phyloP scores from a whole-genome alignment of 352 stramenopile species.

The Pythium volutum region DNA sequence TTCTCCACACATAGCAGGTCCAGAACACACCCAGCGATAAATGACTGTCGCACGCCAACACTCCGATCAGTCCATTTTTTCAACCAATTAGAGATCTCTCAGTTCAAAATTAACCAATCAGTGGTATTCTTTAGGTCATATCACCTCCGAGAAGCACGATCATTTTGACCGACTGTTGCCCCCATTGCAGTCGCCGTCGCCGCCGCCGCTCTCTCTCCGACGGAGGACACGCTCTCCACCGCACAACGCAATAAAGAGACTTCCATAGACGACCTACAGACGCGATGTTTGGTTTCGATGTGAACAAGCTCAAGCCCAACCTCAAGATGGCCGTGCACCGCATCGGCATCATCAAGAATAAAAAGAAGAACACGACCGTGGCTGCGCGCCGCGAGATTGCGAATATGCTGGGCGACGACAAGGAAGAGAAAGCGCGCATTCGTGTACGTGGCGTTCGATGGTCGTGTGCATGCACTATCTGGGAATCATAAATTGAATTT shows the following conservation, averaged over 20 bases:
- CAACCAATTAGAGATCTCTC: conserved; percentile 6
- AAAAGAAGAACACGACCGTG: conserved; percentile 83
- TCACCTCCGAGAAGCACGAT: conserved; percentile 4
- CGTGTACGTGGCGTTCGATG: conserved; percentile 49
- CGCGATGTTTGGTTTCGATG: conserved; percentile 88
- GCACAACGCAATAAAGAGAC: neutral
- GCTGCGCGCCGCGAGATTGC: conserved; percentile 75
- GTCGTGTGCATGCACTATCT: neutral
- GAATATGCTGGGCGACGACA: conserved; percentile 76
- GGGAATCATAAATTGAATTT: neutral
- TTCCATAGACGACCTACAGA: neutral
- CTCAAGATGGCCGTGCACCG: conserved; percentile 92
- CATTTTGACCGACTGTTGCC: neutral
- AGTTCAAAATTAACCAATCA: conserved; percentile 10
- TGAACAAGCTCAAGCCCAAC: conserved; percentile 91
- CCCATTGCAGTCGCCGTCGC: neutral
- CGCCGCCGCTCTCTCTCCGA: neutral
- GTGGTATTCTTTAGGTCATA: neutral
- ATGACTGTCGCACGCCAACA: conserved; percentile 28
- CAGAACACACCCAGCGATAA: conserved; percentile 10
- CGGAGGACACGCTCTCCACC: neutral
- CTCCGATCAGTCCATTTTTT: conserved; percentile 1
- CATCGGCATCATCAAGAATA: conserved; percentile 91
- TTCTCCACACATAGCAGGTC: neutral
- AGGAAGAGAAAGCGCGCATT: conserved; percentile 94